Evolutionary conservation across 2,329 filamentous ascomycete genomes (phyloP).

Genomic region (Emergomyces pasteurianus): DNA sequence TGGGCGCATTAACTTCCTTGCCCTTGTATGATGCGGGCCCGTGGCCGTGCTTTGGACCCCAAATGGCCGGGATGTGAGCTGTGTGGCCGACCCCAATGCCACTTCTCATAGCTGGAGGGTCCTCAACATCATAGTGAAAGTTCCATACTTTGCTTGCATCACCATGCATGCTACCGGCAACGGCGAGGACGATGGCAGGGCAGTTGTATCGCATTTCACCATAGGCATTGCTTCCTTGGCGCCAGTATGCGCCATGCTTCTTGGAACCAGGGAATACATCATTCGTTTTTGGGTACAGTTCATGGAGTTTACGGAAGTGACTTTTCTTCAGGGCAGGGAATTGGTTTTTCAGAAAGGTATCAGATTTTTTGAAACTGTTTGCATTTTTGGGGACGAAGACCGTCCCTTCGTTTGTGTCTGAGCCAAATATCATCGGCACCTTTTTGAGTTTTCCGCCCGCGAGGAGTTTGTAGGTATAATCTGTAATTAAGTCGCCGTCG

Average conservation of each 20-base stretch:
- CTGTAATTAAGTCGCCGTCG: conserved; percentile 39
- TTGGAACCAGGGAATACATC: conserved; percentile 34
- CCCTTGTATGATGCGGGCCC: conserved; percentile 45
- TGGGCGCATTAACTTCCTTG: conserved; percentile 39
- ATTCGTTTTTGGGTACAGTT: conserved; percentile 43
- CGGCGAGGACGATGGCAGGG: conserved; percentile 45
- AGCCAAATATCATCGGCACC: conserved; percentile 45
- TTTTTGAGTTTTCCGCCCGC: conserved; percentile 38
- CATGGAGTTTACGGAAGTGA: conserved; percentile 42
- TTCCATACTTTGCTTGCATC: conserved; percentile 42
- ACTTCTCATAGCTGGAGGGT: conserved; percentile 38
- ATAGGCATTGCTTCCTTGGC: conserved; percentile 46
- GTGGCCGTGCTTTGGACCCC: conserved; percentile 47
- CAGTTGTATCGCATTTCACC: conserved; percentile 57
- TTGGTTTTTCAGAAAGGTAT: conserved; percentile 46
- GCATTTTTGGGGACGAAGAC: conserved; percentile 44
- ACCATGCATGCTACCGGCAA: conserved; percentile 24
- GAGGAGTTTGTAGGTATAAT: conserved; percentile 40
- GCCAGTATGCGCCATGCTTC: conserved; percentile 42
- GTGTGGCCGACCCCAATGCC: conserved; percentile 57
- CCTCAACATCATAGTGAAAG: conserved; percentile 59
- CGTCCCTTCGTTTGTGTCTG: conserved; percentile 55
- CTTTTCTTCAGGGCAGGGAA: conserved; percentile 43
- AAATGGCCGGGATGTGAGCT: conserved; percentile 55
- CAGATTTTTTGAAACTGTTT: conserved; percentile 36